A percentile compares a stretch with the other conserved stretches of the same genome.
Conservation (phyloP, 495 filamentous ascomycete genomes). For the Viridothelium virens region DNA sequence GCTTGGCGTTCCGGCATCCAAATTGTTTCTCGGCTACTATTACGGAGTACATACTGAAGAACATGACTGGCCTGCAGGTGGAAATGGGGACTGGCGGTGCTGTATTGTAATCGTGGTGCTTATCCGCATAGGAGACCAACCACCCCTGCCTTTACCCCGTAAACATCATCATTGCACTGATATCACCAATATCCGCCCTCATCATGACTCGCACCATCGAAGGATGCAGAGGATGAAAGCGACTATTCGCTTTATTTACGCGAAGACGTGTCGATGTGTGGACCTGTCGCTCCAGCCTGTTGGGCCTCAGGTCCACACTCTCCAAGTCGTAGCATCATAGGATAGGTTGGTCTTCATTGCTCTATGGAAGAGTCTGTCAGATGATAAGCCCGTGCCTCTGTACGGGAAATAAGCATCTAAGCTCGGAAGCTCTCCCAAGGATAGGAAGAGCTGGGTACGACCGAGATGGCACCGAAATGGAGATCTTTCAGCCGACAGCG, state of each 20-base stretch:
- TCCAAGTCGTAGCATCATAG: neutral
- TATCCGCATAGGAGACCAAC: neutral
- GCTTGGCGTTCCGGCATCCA: slow-evolving; percentile 1
- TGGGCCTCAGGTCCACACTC: too few species aligned
- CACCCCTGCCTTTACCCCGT: neutral
- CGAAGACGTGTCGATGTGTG: neutral
- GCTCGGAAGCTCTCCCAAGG: too few species aligned
- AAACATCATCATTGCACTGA: neutral
- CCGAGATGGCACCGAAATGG: slow-evolving; percentile 1
- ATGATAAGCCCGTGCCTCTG: too few species aligned
- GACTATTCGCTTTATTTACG: neutral
- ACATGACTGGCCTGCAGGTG: too few species aligned
- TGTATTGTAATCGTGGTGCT: neutral
- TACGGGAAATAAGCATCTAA: too few species aligned
- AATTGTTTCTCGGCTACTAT: neutral
- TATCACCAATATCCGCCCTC: neutral
- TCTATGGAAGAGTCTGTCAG: too few species aligned
- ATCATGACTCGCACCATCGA: neutral
- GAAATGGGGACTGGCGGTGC: too few species aligned
- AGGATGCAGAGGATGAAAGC: neutral
- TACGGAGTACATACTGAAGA: neutral
- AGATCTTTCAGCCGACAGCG: neutral
- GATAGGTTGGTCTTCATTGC: too few species aligned
- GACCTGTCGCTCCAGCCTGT: too few species aligned
- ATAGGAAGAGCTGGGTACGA: neutral